Conservation (phyloP, 371 early-diverging fungal species). For the Syncephalastrum racemosum region DNA sequence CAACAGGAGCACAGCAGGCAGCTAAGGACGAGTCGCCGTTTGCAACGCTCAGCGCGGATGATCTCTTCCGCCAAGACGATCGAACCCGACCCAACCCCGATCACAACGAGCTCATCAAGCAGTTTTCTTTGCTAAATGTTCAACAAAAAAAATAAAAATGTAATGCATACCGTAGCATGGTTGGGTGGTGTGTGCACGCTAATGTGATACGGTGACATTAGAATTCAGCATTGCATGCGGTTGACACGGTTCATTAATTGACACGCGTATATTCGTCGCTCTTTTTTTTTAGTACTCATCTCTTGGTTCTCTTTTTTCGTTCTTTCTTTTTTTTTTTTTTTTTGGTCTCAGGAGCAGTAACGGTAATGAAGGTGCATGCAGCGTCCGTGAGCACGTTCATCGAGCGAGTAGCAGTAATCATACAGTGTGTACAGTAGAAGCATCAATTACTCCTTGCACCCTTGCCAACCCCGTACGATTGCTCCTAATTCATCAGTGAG, state of each 20-base stretch:
- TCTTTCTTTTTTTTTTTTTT: background rate
- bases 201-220: too few species aligned
- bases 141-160: constrained; percentile 3
- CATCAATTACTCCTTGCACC: too few species aligned
- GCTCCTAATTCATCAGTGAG: too few species aligned
- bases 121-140: constrained; percentile 4
- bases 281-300: background rate
- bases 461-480: too few species aligned
- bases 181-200: too few species aligned
- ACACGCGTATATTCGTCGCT: constrained; percentile 3
- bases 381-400: constrained; percentile 20
- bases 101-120: constrained; percentile 15
- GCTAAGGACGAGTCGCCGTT: constrained; percentile 1
- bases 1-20: constrained; percentile 18
- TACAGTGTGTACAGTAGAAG: too few species aligned
- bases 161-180: too few species aligned
- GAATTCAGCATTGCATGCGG: too few species aligned
- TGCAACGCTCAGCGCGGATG: constrained; percentile 1
- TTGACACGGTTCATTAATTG: background rate
- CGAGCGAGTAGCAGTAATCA: too few species aligned
- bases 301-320: background rate
- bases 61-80: constrained; percentile 3
- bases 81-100: constrained; percentile 14
- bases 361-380: constrained; percentile 7
- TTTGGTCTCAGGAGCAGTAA: constrained; percentile 10